phyloP scores from a whole-genome alignment of 441 rosid species.

The Adansonia madagascariensis region DNA sequence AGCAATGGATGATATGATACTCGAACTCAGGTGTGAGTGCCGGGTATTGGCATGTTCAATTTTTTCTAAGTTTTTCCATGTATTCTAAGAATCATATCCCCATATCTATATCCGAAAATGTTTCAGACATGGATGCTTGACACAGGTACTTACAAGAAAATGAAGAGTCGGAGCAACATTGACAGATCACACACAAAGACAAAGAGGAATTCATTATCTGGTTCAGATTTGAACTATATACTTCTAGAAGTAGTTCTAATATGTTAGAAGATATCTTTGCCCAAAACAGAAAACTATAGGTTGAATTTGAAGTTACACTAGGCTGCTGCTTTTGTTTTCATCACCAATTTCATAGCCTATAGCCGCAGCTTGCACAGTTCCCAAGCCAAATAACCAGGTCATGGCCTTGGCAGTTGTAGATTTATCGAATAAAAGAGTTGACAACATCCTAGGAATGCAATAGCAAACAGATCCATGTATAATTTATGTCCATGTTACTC shows the following conservation, averaged over 20 bases:
- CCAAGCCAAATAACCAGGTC: background rate
- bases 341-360: background rate
- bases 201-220: background rate
- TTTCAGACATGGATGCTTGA: too few species aligned
- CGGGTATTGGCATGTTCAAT: too few species aligned
- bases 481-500: background rate
- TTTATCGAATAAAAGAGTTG: background rate
- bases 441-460: background rate
- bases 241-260: background rate
- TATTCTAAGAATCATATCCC: too few species aligned
- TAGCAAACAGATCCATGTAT: background rate
- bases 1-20: conserved; percentile 4
- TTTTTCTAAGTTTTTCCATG: too few species aligned
- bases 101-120: too few species aligned
- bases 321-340: background rate
- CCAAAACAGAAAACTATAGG: background rate
- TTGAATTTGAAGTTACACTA: conserved; percentile 6
- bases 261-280: background rate
- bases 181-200: background rate
- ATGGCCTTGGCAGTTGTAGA: background rate
- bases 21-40: too few species aligned
- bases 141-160: too few species aligned
- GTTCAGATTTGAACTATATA: conserved; percentile 12
- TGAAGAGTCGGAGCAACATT: too few species aligned
- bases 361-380: background rate